Base-by-base conservation (phyloP, 1,139 yeast genomes). In the Candida sanyaensis region DNA sequence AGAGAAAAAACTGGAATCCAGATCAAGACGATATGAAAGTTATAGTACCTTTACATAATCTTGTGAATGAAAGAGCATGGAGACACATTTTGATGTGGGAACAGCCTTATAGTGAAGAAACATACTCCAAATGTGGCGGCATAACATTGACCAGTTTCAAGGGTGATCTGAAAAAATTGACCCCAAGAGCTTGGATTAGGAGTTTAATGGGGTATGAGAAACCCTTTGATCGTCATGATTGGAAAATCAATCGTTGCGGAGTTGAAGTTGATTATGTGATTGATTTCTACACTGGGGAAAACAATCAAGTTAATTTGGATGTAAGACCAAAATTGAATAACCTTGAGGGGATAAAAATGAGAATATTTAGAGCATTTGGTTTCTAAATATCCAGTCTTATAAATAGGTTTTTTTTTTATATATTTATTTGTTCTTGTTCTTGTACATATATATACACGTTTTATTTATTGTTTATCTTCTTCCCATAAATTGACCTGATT, bases 171-270 rank as follows among this genome's bases (percentile, higher is more conserved):
- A 81, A 82, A 55, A 87, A 88, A 56, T 61, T 90, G 43, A 90
- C 97, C 0, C 99, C 99, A 4, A 76, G 96, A 57, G 99, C 99
- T 0, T 80, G 96, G 73, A 72, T 89, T 59, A 83, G 88, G 56
- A 70, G 80, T 55, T 61, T 88, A 31, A 61, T 84, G 50, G 90
- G 97, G 0, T 76, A 79, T 52, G 83, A 82, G 46, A 80, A 79
- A 53, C 99, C 99, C 0, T 93, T 93, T 69, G 99, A 93, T 68
- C 80, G 99, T 59, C 99, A 93, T 64, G 99, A 93, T 68, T 93
- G 99, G 99, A 73, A 80, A 10, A 78, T 93, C n/a, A 85, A 88
- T 60, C 74, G 98, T 46, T 89, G 97, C 65, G 98, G 98, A 2
- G 78, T 73, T 12, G 78, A 80, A 47, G 79, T 93, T 13, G 97